Evolutionary conservation across 345 rosid genomes (phyloP).

Genomic region (Noccaea caerulescens): DNA sequence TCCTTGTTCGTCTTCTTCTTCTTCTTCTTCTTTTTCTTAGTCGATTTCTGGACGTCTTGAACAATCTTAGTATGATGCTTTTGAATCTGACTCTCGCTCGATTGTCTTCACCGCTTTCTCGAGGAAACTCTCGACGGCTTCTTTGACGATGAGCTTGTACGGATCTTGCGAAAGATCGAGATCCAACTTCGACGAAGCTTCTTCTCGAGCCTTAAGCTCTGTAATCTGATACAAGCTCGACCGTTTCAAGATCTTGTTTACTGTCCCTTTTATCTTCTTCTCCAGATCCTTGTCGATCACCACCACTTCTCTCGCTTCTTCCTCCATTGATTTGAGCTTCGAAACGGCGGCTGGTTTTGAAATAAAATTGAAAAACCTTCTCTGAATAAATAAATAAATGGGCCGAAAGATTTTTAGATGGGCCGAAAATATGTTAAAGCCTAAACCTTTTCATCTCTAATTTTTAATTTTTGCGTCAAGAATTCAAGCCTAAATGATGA

Average conservation of each 20-base stretch:
- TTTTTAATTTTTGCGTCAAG: no score
- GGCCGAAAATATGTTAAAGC: not conserved
- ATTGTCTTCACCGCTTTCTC: constrained; percentile 24
- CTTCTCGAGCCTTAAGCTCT: constrained; percentile 48
- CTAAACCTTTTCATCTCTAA: not conserved
- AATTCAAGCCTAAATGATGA: no score
- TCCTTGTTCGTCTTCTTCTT: constrained; percentile 25
- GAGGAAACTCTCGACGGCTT: constrained; percentile 45
- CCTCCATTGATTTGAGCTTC: constrained; percentile 38
- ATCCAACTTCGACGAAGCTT: constrained; percentile 45
- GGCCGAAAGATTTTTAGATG: not conserved
- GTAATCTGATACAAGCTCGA: constrained; percentile 48
- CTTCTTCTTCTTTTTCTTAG: constrained; percentile 12
- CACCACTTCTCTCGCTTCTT: constrained; percentile 24
- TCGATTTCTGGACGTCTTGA: constrained; percentile 23
- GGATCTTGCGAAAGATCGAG: constrained; percentile 45
- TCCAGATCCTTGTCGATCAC: constrained; percentile 31
- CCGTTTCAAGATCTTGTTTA: constrained; percentile 44
- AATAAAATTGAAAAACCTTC: not conserved
- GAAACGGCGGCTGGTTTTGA: not conserved
- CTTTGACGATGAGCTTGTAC: constrained; percentile 43
- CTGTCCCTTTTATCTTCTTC: constrained; percentile 43
- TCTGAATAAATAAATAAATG: not conserved
- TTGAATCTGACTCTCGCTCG: constrained; percentile 29
- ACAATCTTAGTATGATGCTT: constrained; percentile 23